A percentile compares a stretch with the other conserved stretches of the same genome.
Conservation (phyloP, 768 basidiomycete genomes). For the Rhodotorula babjevae region DNA sequence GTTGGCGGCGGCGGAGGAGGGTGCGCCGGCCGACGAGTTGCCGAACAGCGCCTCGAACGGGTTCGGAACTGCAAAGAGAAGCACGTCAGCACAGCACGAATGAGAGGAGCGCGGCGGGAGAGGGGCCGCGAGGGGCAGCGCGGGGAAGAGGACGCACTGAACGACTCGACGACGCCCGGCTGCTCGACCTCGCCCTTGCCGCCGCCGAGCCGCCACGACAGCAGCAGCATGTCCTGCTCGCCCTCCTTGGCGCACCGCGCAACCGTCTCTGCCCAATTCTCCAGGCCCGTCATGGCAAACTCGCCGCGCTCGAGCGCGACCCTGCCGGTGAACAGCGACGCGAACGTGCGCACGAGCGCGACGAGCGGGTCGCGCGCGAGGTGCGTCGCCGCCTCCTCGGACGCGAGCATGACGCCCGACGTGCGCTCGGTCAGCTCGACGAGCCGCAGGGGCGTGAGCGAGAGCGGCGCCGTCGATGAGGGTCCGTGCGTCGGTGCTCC, state of each 20-base stretch:
- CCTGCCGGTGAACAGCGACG: not conserved
- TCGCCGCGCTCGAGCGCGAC: conserved; percentile 49
- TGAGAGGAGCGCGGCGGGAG: too few relatives aligned
- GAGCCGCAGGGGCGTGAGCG: conserved; percentile 74
- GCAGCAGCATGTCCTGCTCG: conserved; percentile 66
- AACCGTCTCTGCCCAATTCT: conserved; percentile 67
- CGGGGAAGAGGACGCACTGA: conserved; percentile 1
- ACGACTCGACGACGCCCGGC: conserved; percentile 10
- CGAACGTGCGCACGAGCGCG: conserved; percentile 72
- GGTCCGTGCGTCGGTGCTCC: not conserved
- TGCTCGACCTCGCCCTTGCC: not conserved
- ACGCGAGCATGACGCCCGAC: conserved; percentile 76
- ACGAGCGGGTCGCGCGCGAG: conserved; percentile 70
- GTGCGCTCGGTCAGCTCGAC: conserved; percentile 85
- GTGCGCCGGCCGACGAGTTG: conserved; percentile 46
- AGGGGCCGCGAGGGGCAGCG: conserved; percentile 43
- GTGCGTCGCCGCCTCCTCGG: conserved; percentile 60
- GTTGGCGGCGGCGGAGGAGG: conserved; percentile 51
- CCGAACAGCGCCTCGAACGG: conserved; percentile 74
- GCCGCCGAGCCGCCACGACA: conserved; percentile 70
- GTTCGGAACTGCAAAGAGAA: conserved; percentile 46
- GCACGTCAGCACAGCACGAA: too few relatives aligned
- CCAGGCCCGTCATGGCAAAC: conserved; percentile 71
- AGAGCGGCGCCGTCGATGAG: conserved; percentile 21
- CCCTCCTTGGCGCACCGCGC: conserved; percentile 46